Evolutionary conservation across 768 basidiomycete species (phyloP).

Genomic region (Panellus pusillus): DNA sequence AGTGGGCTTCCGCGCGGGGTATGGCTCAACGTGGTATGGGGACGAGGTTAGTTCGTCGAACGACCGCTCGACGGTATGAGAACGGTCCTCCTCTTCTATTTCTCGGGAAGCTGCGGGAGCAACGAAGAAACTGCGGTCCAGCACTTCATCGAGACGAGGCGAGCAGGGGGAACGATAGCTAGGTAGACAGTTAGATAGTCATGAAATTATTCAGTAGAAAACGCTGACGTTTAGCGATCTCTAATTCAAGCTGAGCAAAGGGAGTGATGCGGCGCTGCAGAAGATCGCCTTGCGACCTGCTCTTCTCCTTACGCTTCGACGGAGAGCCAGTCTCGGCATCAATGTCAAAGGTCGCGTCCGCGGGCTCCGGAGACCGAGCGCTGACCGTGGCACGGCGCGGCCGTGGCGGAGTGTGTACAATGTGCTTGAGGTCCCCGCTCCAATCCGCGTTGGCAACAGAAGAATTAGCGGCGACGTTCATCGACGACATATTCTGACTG

Average conservation of each 20-base stretch:
- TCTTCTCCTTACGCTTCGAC: constrained; percentile 66
- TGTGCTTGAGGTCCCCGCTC: constrained; percentile 27
- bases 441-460: constrained; percentile 24
- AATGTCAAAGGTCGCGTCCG: constrained; percentile 23
- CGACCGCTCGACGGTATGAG: constrained; percentile 32
- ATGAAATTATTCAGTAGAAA: neutral
- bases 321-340: constrained; percentile 49
- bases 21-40: constrained; percentile 64
- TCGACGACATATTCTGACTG: constrained; percentile 33
- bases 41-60: constrained; percentile 62
- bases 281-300: constrained; percentile 63
- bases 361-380: constrained; percentile 55
- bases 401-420: constrained; percentile 44
- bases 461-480: constrained; percentile 30
- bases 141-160: constrained; percentile 60
- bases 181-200: constrained; percentile 11
- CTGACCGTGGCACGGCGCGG: constrained; percentile 68
- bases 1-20: constrained; percentile 48
- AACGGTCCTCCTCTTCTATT: constrained; percentile 33
- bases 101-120: constrained; percentile 49
- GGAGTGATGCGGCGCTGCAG: constrained; percentile 67
- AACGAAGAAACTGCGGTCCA: constrained; percentile 71
- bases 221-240: constrained; percentile 60
- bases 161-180: constrained; percentile 43
- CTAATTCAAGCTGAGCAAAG: constrained; percentile 60